Evolutionary conservation across 768 basidiomycete genomes (phyloP), one percentile per base, ranked within the genome.

Genomic region (Trichaptum fuscoviolaceum): DNA sequence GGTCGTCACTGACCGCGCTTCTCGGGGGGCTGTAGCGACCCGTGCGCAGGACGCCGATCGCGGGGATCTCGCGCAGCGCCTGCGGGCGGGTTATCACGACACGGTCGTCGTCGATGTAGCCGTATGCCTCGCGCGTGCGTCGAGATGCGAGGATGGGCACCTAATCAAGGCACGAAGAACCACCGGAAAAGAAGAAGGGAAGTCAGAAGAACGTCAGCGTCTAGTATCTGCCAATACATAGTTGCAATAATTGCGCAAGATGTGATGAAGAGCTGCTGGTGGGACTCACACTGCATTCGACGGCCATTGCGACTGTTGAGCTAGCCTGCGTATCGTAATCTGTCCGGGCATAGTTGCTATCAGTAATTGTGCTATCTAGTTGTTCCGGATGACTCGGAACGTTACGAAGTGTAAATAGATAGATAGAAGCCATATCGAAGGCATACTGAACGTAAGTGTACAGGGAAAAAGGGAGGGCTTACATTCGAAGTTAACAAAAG

Each of bases 241-340:
- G 35, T 36, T 7, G 7, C 7, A 3, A 12, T 52, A 52, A 52
- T 20, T 20, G 20, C 10, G 30, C 42, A 20, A 20, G 20, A 52
- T 52, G 20, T 52, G 42, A 52, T 15, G 30, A 30, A 3, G 30
- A 30, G 30, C 30, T 30, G n/a, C 30, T 52, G 7, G 35, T 36
- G 7, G 57, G 36, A 63, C 76, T 18, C 65, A 81, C 80, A 70
- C 79, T 71, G 62, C 77, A 77, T 70, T 81, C 76, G 6, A 79
- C 69, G n/a, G 78, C 77, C 75, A 81, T 77, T 1, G 75, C 78
- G 26, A 80, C 76, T 1, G 77, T 79, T 7, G 80, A 82, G 66
- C 79, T 80, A 9, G 80, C 79, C 64, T 81, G 79, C 7, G 67
- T 67, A 15, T 75, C 74, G 61, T 76, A 79, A 70, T 80, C 75